These are phyloP conservation scores for Aspergillus tubingensis DNA, from an alignment of 2,329 filamentous ascomycete genomes.

Conservation along the genomic window DNA sequence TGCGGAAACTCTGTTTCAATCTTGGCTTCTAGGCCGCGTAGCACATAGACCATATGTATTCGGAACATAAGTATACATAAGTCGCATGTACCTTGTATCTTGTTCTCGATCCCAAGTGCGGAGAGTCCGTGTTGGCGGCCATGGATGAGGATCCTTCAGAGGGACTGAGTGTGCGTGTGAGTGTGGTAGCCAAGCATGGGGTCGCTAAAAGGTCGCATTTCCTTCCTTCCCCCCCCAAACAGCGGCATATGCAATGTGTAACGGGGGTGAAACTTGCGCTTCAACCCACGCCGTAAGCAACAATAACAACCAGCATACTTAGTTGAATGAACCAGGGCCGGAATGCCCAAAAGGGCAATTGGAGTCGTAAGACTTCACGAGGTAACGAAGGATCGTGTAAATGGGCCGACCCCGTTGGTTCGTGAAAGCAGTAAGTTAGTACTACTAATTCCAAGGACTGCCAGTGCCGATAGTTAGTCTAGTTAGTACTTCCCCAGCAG, in stretches of 20 bases:
- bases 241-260: neutral
- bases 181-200: neutral
- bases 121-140: neutral
- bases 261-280: neutral
- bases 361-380: neutral
- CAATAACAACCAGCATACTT: neutral
- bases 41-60: neutral
- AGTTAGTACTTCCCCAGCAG: neutral
- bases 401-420: slow-evolving; percentile 1
- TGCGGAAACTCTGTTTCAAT: neutral
- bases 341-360: neutral
- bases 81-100: neutral
- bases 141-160: neutral
- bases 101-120: neutral
- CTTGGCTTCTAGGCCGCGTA: neutral
- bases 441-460: neutral
- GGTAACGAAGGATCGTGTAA: neutral
- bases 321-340: neutral
- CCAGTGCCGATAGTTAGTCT: too few species aligned
- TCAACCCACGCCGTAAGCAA: neutral
- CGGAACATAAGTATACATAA: neutral
- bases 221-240: neutral
- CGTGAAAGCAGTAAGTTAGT: neutral
- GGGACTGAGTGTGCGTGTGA: neutral
- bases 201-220: neutral